Conservation (phyloP, 2,329 filamentous ascomycete species). For the Metarhizium guizhouense region DNA sequence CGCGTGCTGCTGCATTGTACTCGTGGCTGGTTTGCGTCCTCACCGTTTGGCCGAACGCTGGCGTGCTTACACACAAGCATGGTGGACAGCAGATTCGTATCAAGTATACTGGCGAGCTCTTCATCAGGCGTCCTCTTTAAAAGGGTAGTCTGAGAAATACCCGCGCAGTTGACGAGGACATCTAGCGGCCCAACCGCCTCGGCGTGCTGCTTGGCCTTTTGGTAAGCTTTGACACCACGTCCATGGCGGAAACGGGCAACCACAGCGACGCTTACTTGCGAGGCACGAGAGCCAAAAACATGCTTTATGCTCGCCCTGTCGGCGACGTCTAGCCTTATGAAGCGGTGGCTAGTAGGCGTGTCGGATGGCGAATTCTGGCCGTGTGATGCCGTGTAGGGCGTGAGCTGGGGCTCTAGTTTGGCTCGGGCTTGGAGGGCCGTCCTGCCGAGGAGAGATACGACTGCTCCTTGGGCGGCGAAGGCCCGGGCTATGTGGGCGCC, state of each 20-base stretch:
- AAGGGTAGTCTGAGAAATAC: slow-evolving; percentile 56
- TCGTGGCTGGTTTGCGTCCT: background rate
- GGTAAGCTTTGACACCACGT: no score
- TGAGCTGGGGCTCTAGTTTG: slow-evolving; percentile 23
- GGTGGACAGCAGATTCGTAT: slow-evolving; percentile 62
- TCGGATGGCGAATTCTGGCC: background rate
- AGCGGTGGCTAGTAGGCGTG: slow-evolving; percentile 20
- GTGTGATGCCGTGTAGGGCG: slow-evolving; percentile 12
- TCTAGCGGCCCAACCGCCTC: slow-evolving; percentile 28
- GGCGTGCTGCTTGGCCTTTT: background rate
- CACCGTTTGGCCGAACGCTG: slow-evolving; percentile 24
- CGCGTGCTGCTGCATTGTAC: background rate
- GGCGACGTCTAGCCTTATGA: slow-evolving; percentile 25
- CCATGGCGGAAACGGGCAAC: background rate
- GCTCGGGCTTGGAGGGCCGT: slow-evolving; percentile 36
- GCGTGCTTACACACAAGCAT: slow-evolving; percentile 50
- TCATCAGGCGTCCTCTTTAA: slow-evolving; percentile 45
- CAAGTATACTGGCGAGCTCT: slow-evolving; percentile 48
- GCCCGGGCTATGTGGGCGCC: slow-evolving; percentile 56
- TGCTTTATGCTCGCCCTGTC: slow-evolving; percentile 19
- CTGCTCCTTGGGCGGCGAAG: slow-evolving; percentile 55
- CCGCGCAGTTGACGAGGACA: slow-evolving; percentile 73
- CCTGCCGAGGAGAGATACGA: slow-evolving; percentile 53
- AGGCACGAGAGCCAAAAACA: slow-evolving; percentile 14
- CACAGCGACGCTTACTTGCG: background rate